phyloP scores from a whole-genome alignment of 2,329 filamentous ascomycete genomes.

The Aspergillus bombycis region DNA sequence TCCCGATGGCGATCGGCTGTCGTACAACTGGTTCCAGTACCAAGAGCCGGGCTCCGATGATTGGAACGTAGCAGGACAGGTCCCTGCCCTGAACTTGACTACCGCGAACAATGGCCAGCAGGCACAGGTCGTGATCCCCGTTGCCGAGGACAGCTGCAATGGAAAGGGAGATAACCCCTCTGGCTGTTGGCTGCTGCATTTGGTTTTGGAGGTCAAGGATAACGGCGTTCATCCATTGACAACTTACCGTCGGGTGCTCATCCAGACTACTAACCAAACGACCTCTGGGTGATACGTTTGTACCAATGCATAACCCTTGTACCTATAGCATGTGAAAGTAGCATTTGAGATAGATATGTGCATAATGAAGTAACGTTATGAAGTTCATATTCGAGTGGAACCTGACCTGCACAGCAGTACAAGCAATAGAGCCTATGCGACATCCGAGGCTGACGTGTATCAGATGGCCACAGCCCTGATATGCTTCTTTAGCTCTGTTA shows the following conservation, averaged over 20 bases:
- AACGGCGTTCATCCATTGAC: not conserved
- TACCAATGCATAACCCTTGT: not conserved
- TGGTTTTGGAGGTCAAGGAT: not conserved
- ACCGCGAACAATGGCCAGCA: not conserved
- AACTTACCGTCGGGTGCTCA: not conserved
- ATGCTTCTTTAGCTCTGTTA: not conserved
- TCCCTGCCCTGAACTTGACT: not conserved
- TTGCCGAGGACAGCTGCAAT: not conserved
- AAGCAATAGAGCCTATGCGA: no score
- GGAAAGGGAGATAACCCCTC: not conserved
- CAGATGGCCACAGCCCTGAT: not conserved
- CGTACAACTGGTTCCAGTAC: conserved; percentile 11
- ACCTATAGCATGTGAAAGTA: not conserved
- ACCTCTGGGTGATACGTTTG: not conserved
- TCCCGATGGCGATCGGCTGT: conserved; percentile 5
- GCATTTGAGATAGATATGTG: not conserved
- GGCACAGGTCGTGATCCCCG: not conserved
- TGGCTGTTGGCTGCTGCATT: not conserved
- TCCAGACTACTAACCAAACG: not conserved
- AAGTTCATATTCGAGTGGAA: not conserved
- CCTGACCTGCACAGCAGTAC: no score
- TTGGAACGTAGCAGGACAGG: not conserved
- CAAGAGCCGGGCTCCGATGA: conserved; percentile 3
- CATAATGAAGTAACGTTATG: not conserved
- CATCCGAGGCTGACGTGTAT: no score